Base-by-base conservation (phyloP, 2,329 filamentous ascomycete genomes). In the Atkinsonella texensis region DNA sequence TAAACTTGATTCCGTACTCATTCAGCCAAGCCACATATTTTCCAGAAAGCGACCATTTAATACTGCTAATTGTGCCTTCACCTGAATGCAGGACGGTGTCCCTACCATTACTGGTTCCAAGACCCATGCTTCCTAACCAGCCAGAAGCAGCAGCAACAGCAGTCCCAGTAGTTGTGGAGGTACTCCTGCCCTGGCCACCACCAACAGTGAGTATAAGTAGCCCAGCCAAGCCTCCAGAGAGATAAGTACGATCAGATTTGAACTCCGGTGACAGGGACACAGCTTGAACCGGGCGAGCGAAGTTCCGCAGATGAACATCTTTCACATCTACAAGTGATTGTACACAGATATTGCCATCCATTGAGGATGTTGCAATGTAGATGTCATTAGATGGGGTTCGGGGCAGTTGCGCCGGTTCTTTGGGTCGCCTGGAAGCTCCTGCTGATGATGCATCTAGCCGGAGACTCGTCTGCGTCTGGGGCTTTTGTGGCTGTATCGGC, bases 1-100 rank as follows among this genome's bases (percentile, higher is more conserved):
- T 97, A 54, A 98, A 93, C 66, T 96, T 96, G 64, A 97, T 94
- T 4, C 93, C 93, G 61, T 94, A 85, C 67, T 98, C 93, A 62
- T 97, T 98, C 41, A 95, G 77, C 93, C 93, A 98, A 0, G 84
- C 87, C 1, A 96, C 86, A 62, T 90, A 97, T 68, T 86, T 93
- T 1, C 93, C 91, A 0, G 89, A 91, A 41, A 91, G 66, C 0
- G 91, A 97, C 89, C 91, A 98, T 66, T 94, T 91, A 62, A 98
- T 93, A 3, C 84, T 86, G 64, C 82, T 91, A 56, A 98, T 93
- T 2, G 83, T 81, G 3, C 93, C 93, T 70, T 98, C 94, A 2
- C 93, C 93, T 8, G 87, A 89, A 63, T 98, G 93, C 46, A 97
- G 68, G 3, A 96, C 74, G 0, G 82, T 89, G 63, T 98, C 93